Conservation (phyloP, 352 stramenopile species). For the Phytophthora quininea region DNA sequence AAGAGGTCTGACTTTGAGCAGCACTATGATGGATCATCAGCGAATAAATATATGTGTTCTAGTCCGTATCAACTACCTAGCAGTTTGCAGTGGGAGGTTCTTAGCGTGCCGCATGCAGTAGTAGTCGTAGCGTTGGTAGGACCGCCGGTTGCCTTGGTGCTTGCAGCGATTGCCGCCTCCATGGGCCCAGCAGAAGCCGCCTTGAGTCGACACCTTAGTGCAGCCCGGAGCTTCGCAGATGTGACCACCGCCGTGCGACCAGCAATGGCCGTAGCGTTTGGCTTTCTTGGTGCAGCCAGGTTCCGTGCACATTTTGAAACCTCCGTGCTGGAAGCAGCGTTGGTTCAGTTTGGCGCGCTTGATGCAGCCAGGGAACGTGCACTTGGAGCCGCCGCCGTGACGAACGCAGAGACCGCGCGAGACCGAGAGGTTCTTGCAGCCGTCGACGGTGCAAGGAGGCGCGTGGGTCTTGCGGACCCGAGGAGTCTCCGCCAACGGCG, state of each 20-base stretch:
- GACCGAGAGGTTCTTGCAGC: too few relatives aligned
- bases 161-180: constrained; percentile 65
- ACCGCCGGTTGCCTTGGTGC: constrained; percentile 57
- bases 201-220: constrained; percentile 64
- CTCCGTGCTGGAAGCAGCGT: too few relatives aligned
- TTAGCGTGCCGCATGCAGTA: constrained; percentile 57
- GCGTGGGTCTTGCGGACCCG: constrained; percentile 36
- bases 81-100: too few relatives aligned
- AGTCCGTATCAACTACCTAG: too few relatives aligned
- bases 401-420: too few relatives aligned
- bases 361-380: too few relatives aligned
- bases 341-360: too few relatives aligned
- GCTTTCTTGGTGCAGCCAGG: constrained; percentile 64
- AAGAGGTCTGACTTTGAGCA: not conserved
- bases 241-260: constrained; percentile 69
- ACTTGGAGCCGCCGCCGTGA: too few relatives aligned
- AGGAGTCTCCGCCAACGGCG: not conserved
- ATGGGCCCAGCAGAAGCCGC: constrained; percentile 72
- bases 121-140: constrained; percentile 67
- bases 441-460: not conserved
- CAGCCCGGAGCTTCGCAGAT: constrained; percentile 62
- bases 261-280: constrained; percentile 76
- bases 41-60: too few relatives aligned
- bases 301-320: constrained; percentile 2
- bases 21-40: not conserved